Conservation (phyloP, 108 stramenopile genomes). For the Fragilaria crotonensis region DNA sequence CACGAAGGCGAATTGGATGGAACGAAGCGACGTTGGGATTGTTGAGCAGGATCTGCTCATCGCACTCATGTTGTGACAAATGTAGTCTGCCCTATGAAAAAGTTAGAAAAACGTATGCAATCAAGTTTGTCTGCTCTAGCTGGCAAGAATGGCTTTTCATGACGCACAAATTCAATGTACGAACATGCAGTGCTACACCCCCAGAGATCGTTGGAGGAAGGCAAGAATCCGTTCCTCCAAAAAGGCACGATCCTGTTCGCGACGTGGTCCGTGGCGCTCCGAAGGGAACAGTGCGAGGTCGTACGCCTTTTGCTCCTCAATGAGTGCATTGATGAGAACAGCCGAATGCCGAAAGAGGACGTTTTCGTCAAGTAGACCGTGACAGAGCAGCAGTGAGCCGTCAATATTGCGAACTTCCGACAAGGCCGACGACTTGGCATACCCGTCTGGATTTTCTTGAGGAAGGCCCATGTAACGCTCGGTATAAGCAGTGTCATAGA, state of each 20-base stretch:
- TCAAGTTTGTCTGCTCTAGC: too few species aligned
- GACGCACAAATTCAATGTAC: too few species aligned
- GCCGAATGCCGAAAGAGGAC: slow-evolving; percentile 70
- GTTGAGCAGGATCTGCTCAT: too few species aligned
- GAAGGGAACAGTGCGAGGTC: slow-evolving; percentile 53
- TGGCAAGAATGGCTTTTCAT: too few species aligned
- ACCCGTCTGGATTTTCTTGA: slow-evolving; percentile 28
- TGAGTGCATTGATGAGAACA: slow-evolving; percentile 42
- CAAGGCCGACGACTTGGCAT: slow-evolving; percentile 14
- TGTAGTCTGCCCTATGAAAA: too few species aligned
- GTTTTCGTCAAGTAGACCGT: slow-evolving; percentile 71
- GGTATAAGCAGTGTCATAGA: slow-evolving; percentile 70
- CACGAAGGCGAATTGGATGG: too few species aligned
- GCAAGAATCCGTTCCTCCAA: slow-evolving; percentile 27
- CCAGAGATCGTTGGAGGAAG: slow-evolving; percentile 14
- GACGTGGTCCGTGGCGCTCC: slow-evolving; percentile 56
- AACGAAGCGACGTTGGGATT: too few species aligned
- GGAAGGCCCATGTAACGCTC: slow-evolving; percentile 67
- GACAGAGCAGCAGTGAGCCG: slow-evolving; percentile 59
- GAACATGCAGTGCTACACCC: too few species aligned
- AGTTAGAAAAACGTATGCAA: too few species aligned
- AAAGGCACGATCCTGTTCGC: slow-evolving; percentile 26
- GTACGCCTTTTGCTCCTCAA: slow-evolving; percentile 39
- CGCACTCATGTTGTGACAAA: too few species aligned
- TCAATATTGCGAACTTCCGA: slow-evolving; percentile 21